Conservation (phyloP, 805 yeast species). For the Starmerella sp. region DNA sequence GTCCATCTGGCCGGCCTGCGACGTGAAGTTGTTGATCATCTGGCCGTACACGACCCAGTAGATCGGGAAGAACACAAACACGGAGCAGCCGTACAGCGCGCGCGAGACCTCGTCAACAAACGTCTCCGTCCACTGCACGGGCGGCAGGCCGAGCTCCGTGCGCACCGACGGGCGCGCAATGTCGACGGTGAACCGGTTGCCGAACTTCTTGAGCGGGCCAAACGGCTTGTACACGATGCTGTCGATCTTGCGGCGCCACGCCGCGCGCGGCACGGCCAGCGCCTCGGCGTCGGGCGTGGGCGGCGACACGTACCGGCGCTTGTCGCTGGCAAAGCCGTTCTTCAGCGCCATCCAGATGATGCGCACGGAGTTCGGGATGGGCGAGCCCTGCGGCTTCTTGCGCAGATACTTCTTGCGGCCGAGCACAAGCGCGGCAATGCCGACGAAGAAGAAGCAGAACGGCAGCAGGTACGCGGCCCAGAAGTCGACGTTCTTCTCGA, state of each 20-base stretch:
- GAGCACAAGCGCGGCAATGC: conserved; percentile 39
- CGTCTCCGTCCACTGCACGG: conserved; percentile 48
- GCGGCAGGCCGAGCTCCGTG: conserved; percentile 34
- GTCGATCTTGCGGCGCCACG: conserved; percentile 4
- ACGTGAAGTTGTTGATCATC: conserved; percentile 60
- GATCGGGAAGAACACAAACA: conserved; percentile 57
- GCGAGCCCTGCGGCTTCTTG: conserved; percentile 51
- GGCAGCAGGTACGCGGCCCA: conserved; percentile 65
- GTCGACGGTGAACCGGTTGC: conserved; percentile 31
- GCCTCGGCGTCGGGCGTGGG: conserved; percentile 2
- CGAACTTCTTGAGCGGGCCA: conserved; percentile 13
- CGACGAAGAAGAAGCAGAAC: conserved; percentile 54
- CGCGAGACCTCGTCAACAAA: conserved; percentile 65
- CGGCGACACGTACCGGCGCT: conserved; percentile 8
- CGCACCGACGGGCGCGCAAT: conserved; percentile 49
- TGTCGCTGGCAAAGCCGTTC: conserved; percentile 33
- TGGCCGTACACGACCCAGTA: conserved; percentile 68
- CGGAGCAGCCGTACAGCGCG: conserved; percentile 59
- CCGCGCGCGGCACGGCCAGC: background rate
- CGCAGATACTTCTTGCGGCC: conserved; percentile 48
- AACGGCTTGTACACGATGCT: conserved; percentile 10
- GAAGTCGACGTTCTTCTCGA: conserved; percentile 51
- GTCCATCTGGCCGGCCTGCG: conserved; percentile 66
- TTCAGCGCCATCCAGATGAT: conserved; percentile 35
- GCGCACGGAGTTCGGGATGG: conserved; percentile 44